A percentile compares a stretch with the other conserved stretches of the same genome.
Conservation (phyloP, 1,284 basidiomycete species). For the Rhodotorula sp. region DNA sequence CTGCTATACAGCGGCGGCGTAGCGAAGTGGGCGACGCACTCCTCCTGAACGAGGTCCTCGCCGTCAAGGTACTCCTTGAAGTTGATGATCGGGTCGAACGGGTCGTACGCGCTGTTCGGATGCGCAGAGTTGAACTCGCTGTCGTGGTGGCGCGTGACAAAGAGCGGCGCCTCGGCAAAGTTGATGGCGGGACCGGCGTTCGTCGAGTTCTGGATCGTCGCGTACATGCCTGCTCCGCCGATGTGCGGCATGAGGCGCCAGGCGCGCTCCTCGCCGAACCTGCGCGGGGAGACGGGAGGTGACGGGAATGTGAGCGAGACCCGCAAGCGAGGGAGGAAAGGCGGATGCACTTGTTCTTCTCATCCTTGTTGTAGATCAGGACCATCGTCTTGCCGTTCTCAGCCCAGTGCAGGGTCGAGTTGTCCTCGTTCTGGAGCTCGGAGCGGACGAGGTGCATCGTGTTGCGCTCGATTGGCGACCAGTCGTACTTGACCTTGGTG, state of each 20-base stretch:
- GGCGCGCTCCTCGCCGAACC: constrained; percentile 49
- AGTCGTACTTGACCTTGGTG: constrained; percentile 45
- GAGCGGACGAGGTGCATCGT: constrained; percentile 52
- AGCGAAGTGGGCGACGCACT: constrained; percentile 33
- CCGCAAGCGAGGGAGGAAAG: not conserved
- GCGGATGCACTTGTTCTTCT: constrained; percentile 53
- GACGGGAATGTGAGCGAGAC: not conserved
- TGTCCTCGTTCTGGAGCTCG: constrained; percentile 61
- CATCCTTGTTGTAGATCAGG: constrained; percentile 63
- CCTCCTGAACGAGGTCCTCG: constrained; percentile 50
- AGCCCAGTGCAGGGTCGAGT: constrained; percentile 58
- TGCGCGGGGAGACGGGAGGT: not conserved
- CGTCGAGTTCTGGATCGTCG: constrained; percentile 47
- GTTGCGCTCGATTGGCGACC: constrained; percentile 44
- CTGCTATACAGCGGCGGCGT: too few relatives aligned
- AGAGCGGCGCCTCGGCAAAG: constrained; percentile 48
- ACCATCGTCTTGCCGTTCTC: constrained; percentile 60
- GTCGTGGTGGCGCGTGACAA: constrained; percentile 45
- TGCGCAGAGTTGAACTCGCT: constrained; percentile 28
- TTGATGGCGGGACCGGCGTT: constrained; percentile 46
- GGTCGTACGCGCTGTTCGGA: constrained; percentile 23
- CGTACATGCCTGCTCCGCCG: constrained; percentile 43
- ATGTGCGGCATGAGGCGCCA: constrained; percentile 49
- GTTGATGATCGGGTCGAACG: constrained; percentile 43
- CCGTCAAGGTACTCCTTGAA: constrained; percentile 50